Evolutionary conservation across 129 eudicot species (phyloP), one percentile per base, ranked within the genome.

Genomic region (Deinandra increscens): DNA sequence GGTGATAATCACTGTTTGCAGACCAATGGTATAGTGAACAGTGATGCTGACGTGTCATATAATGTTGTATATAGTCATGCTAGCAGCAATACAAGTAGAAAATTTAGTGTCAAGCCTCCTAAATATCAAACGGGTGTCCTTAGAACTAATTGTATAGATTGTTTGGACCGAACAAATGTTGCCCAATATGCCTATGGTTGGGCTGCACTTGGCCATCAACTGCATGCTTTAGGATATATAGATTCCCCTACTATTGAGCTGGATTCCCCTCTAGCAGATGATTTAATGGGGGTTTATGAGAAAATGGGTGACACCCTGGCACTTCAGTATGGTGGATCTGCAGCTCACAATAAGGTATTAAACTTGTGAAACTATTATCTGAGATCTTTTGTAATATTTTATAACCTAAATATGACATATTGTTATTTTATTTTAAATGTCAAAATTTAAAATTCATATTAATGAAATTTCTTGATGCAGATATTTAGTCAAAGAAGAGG

Each of bases 221-320:
- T 94, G 74, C 88, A 81, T 76, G 90, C 93, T 66, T 73, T 94
- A 71, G 99, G 97, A 73, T 81, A 79, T 55, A 74, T 75, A 64
- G 81, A 75, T 71, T 45, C 68, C 46, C 83, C 84, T 20, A 41
- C 17, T 63, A 82, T 94, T 61, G 88, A 79, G 69, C 77, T 87
- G 64, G 91, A 94, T 72, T 84, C 89, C 70, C 73, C 83, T 64
- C 81, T 89, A 79, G 93, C 93, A 9, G 83, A 87, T 72, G 81
- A 81, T 64, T 76, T 94, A 55, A 94, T 94, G 99, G 80, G 71
- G 61, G 67, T 79, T 59, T 94, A 94, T 72, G 97, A 94, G 84
- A 88, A 78, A 56, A 94, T 94, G 99, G 99, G 99, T 18, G 97
- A 94, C 81, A 89, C 93, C 29, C 91, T 94, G 79, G 96, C 99